Conservation (phyloP, 1,284 basidiomycete genomes). For the Moniliella sp. region DNA sequence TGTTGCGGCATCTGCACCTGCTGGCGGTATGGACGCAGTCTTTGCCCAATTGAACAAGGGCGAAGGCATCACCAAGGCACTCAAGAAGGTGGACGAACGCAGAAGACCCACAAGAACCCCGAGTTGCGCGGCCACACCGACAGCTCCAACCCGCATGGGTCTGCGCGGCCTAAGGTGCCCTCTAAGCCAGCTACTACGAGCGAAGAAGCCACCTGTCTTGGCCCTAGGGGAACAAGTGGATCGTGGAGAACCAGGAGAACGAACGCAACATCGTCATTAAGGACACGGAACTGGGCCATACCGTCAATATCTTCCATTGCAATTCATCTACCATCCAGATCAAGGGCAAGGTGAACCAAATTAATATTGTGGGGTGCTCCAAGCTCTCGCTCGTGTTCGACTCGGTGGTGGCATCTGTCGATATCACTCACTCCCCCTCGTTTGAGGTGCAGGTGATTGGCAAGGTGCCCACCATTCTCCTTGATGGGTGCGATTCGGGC, state of each 20-base stretch:
- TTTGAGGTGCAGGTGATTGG: slow-evolving; percentile 85
- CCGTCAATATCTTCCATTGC: slow-evolving; percentile 73
- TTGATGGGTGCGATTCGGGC: slow-evolving; percentile 84
- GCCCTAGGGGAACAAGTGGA: slow-evolving; percentile 82
- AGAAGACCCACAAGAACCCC: slow-evolving; percentile 99
- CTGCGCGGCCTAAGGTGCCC: too few relatives aligned
- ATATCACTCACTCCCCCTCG: slow-evolving; percentile 70
- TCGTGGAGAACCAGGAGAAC: slow-evolving; percentile 84
- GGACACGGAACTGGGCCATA: slow-evolving; percentile 58
- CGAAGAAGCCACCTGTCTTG: slow-evolving; percentile 77
- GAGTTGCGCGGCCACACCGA: slow-evolving; percentile 41
- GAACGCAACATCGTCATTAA: slow-evolving; percentile 54
- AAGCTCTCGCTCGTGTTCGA: slow-evolving; percentile 76
- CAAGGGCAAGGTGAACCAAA: slow-evolving; percentile 85
- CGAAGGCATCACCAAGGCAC: slow-evolving; percentile 62
- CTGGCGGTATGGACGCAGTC: slow-evolving; percentile 55
- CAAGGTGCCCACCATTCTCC: slow-evolving; percentile 64
- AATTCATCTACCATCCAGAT: slow-evolving; percentile 69
- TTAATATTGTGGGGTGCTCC: too few relatives aligned
- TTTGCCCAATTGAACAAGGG: slow-evolving; percentile 80
- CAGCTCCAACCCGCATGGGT: slow-evolving; percentile 3
- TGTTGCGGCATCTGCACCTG: slow-evolving; percentile 35
- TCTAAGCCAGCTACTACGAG: slow-evolving; percentile 16
- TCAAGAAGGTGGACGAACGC: slow-evolving; percentile 84
- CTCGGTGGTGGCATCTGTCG: slow-evolving; percentile 67